Conservation (phyloP, 441 rosid species). For the Omphalea diandra region DNA sequence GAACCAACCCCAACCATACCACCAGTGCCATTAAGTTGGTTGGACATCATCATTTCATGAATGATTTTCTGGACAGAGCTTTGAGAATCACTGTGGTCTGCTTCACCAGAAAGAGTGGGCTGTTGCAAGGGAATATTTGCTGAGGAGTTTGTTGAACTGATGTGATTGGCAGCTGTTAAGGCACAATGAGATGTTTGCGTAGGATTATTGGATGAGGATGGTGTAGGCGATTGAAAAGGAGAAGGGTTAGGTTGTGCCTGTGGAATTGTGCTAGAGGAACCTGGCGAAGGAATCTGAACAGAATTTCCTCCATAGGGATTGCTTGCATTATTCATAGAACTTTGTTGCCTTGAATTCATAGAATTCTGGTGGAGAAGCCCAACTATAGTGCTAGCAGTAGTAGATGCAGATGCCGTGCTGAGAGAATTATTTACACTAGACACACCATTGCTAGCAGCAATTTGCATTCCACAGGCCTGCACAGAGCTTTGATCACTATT, state of each 20-base stretch:
- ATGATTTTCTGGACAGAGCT: slow-evolving; percentile 79
- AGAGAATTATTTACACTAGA: slow-evolving; percentile 50
- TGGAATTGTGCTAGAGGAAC: slow-evolving; percentile 58
- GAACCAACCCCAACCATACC: slow-evolving; percentile 56
- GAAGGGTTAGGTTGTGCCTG: slow-evolving; percentile 52
- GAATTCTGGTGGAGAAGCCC: slow-evolving; percentile 85
- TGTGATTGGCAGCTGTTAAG: slow-evolving; percentile 44
- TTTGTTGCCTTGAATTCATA: slow-evolving; percentile 71
- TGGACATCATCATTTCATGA: slow-evolving; percentile 63
- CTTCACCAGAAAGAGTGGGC: slow-evolving; percentile 49
- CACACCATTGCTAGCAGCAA: slow-evolving; percentile 48
- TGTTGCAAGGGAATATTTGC: slow-evolving; percentile 50
- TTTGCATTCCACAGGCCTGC: slow-evolving; percentile 46
- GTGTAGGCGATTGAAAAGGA: slow-evolving; percentile 69
- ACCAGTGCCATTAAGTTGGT: slow-evolving; percentile 51
- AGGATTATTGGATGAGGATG: slow-evolving; percentile 61
- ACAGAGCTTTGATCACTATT: slow-evolving; percentile 44
- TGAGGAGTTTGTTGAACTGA: slow-evolving; percentile 52
- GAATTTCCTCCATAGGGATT: slow-evolving; percentile 75
- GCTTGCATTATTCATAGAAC: slow-evolving; percentile 52
- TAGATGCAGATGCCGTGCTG: slow-evolving; percentile 51
- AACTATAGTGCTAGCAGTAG: slow-evolving; percentile 58
- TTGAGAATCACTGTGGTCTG: slow-evolving; percentile 55
- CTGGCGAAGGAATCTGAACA: slow-evolving; percentile 68
- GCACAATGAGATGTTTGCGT: slow-evolving; percentile 48